Base-by-base conservation (phyloP, 1,284 basidiomycete genomes). In the Trametes versicolor region DNA sequence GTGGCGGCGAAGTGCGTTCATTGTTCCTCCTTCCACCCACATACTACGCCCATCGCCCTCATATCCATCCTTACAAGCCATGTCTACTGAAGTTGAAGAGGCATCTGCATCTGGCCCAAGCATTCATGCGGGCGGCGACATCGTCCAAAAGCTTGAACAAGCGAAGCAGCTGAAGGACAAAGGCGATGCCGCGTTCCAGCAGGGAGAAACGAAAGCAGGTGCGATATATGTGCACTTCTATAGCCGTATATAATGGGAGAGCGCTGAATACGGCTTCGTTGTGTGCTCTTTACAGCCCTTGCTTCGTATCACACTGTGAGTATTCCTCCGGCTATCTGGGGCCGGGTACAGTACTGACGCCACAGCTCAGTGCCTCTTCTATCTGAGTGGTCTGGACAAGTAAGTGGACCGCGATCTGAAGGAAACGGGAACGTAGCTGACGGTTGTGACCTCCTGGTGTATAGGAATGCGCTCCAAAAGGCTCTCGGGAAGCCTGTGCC, bases 151-250 rank as follows among this genome's bases (percentile, higher is more conserved):
- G 75, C 71, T 93, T 45, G 77, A 77, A 21, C 85, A 79, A 0
- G 92, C 89, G 37, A 88, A 83, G 75, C 79, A 87, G 71, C 87
- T 88, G 81, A 94, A 94, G 74, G 88, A 88, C n/a, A 77, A 76
- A 15, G 92, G 79, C n/a, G 92, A 94, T 81, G 78, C 85, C 65
- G 88, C 90, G 2, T 94, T 93, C 80, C 92, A 90, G 75, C 75
- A 77, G 10, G 90, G 88, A 19, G 83, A 92, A 67, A 61, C 85
- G 48, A 83, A 85, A 72, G 82, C 79, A 71, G 92, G 92, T 93
- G 70, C 62, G 86, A 66, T n/a, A 2, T 23, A 19, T 25, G 2
- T 17, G 8, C 45, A 29, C 17, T 48, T 34, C 34, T 17, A 13
- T 39, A 47, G 58, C 23, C 47, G 43, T 63, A 36, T 67, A 21